Base-by-base conservation (phyloP, 2,329 filamentous ascomycete genomes). In the Coniochaeta prunicola region DNA sequence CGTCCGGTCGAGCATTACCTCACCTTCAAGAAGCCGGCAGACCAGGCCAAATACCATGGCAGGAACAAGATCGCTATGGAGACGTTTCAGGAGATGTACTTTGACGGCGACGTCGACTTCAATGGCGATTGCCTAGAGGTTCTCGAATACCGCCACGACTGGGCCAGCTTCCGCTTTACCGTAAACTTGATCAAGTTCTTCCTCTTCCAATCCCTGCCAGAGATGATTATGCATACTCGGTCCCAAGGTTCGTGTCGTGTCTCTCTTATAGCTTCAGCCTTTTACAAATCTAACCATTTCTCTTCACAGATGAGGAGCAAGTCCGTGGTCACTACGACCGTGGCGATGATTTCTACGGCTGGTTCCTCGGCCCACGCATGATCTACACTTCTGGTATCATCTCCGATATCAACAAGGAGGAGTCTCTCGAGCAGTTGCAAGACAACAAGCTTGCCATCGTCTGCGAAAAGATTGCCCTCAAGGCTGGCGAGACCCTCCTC, bases 281-380 rank as follows among this genome's bases (percentile, higher is more conserved):
- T 67, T 24, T n/a, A n/a, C 17, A 28, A n/a, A 21, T 12, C 58
- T 59, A 48, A 57, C 40, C n/a, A n/a, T 21, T 12, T 15, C 21
- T 42, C 15, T n/a, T 45, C 53, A 36, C 65, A 91, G 93, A 97
- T 67, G 92, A 97, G 83, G 93, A 97, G 76, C 94, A 97, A 78
- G 92, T 97, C 59, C 91, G 92, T 71, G 91, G 92, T 74, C 92
- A 97, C 80, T 99, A 99, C 76, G 94, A 97, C 82, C 88, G 92
- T 64, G 94, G 94, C 71, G 92, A 99, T 73, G 94, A 97, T 77
- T 96, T 97, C 79, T 99, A 99, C 81, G 89, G 86, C 73, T 99
- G 92, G 92, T 97, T 97, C 83, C 85, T 97, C 63, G 94, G 94
- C 62, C 93, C 93, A 60, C 92, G 93, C 71, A 99, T 97, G 94